A percentile compares a stretch with the other conserved stretches of the same genome.
Evolutionary conservation across 2,329 filamentous ascomycete species (phyloP).

Genomic region (Didymosphaeria variabile): DNA sequence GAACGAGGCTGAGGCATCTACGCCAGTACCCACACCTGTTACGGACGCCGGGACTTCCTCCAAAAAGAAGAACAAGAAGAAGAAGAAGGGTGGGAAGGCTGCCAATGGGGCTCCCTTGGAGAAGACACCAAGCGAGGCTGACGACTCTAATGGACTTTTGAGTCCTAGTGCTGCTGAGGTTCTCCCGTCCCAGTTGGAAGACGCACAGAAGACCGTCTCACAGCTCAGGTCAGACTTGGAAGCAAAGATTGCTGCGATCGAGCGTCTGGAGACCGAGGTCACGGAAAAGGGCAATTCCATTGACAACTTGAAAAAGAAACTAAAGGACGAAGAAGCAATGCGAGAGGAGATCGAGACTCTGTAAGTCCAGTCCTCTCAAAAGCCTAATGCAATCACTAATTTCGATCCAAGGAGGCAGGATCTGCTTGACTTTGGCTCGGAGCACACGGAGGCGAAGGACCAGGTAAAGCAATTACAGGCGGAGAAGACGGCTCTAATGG

Average conservation of each 20-base stretch:
- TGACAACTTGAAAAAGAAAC: conserved; percentile 72
- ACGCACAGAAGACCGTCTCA: conserved; percentile 39
- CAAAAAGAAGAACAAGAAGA: conserved; percentile 85
- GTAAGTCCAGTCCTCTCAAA: neutral
- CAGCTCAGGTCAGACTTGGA: conserved; percentile 47
- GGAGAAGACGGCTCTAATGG: conserved; percentile 73
- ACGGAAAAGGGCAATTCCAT: conserved; percentile 74
- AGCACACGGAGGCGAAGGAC: conserved; percentile 84
- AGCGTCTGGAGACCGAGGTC: conserved; percentile 44
- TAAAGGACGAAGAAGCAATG: conserved; percentile 79
- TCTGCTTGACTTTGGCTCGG: conserved; percentile 78
- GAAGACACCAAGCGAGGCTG: conserved; percentile 49
- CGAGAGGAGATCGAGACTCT: conserved; percentile 87
- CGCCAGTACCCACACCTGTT: conserved; percentile 30
- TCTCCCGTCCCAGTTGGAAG: conserved; percentile 49
- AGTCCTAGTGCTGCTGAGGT: conserved; percentile 51
- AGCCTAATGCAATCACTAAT: too few relatives aligned
- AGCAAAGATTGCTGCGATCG: conserved; percentile 44
- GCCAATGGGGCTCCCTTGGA: conserved; percentile 48
- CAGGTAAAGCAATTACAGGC: conserved; percentile 73
- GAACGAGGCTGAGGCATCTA: conserved; percentile 23
- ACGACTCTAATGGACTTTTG: conserved; percentile 45
- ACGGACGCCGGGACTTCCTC: conserved; percentile 44
- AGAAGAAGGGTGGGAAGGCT: conserved; percentile 74
- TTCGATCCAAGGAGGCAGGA: conserved; percentile 66